Evolutionary conservation across 2,329 filamentous ascomycete species (phyloP).

Genomic region (Microdochium nivale): DNA sequence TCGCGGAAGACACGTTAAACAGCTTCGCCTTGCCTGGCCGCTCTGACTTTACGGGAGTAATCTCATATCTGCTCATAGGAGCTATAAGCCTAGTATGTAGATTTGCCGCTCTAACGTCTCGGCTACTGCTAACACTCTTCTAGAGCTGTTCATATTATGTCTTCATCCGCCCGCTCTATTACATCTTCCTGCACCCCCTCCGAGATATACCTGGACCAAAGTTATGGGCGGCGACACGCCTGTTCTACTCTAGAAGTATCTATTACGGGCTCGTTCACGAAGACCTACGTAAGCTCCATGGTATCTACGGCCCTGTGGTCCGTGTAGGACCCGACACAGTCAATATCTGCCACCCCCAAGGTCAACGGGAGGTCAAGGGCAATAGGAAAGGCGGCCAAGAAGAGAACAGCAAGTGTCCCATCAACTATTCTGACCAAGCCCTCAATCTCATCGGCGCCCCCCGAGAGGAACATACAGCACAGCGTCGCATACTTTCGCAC

Average conservation of each 20-base stretch:
- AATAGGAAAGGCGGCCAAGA: conserved; percentile 5
- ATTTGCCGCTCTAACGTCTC: too few relatives aligned
- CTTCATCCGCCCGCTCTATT: conserved; percentile 8
- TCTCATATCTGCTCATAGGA: too few relatives aligned
- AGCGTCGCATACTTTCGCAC: conserved; percentile 26
- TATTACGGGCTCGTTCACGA: conserved; percentile 12
- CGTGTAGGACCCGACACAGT: conserved; percentile 32
- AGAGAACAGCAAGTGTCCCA: conserved; percentile 22
- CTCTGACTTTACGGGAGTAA: too few relatives aligned
- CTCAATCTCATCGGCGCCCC: conserved; percentile 19
- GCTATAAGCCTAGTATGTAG: too few relatives aligned
- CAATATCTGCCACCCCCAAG: conserved; percentile 25
- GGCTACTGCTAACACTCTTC: too few relatives aligned
- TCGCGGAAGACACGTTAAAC: too few relatives aligned
- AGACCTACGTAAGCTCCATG: conserved; percentile 18
- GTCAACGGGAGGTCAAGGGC: conserved; percentile 25
- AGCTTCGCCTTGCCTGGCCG: too few relatives aligned
- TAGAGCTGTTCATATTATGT: too few relatives aligned
- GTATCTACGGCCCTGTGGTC: conserved; percentile 29
- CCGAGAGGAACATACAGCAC: conserved; percentile 21
- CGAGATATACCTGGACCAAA: conserved; percentile 17
- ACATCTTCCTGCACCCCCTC: conserved; percentile 19
- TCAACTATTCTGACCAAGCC: not conserved
- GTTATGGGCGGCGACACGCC: not conserved
- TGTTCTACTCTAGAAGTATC: conserved; percentile 13